phyloP scores from a whole-genome alignment of 305 asterid species.

The Lippia alba region DNA sequence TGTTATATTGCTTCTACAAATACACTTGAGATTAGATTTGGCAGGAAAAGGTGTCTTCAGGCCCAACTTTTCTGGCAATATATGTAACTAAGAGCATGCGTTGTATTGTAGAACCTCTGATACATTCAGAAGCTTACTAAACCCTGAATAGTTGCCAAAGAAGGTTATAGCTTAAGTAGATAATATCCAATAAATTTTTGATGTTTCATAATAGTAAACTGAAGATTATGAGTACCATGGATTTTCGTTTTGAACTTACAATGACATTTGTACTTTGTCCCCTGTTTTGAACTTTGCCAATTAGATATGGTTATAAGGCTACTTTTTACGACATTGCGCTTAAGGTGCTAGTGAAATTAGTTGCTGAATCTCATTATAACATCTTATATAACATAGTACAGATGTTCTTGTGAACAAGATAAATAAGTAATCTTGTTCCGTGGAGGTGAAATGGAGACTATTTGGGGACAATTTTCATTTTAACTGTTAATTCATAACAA shows the following conservation, averaged over 20 bases:
- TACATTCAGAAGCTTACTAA: no score
- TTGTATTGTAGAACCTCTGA: no score
- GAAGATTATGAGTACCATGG: no score
- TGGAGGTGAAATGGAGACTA: constrained; percentile 10
- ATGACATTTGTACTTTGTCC: neutral
- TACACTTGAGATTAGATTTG: constrained; percentile 6
- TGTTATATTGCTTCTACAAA: constrained; percentile 2
- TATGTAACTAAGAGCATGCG: no score
- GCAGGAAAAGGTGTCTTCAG: neutral
- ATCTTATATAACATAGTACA: neutral
- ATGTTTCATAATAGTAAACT: no score
- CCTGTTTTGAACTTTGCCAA: constrained; percentile 15
- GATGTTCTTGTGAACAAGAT: neutral
- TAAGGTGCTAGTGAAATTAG: neutral
- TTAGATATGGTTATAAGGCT: constrained; percentile 10
- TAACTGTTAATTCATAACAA: no score
- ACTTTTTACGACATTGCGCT: neutral
- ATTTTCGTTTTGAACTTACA: constrained; percentile 21
- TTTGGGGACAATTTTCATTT: neutral
- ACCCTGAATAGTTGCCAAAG: no score
- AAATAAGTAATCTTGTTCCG: constrained; percentile 17
- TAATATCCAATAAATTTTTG: no score
- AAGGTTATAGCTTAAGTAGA: no score
- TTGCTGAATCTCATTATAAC: neutral
- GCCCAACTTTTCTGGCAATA: no score